Conservation (phyloP, 768 basidiomycete species). For the Hirschioporus abietinus region DNA sequence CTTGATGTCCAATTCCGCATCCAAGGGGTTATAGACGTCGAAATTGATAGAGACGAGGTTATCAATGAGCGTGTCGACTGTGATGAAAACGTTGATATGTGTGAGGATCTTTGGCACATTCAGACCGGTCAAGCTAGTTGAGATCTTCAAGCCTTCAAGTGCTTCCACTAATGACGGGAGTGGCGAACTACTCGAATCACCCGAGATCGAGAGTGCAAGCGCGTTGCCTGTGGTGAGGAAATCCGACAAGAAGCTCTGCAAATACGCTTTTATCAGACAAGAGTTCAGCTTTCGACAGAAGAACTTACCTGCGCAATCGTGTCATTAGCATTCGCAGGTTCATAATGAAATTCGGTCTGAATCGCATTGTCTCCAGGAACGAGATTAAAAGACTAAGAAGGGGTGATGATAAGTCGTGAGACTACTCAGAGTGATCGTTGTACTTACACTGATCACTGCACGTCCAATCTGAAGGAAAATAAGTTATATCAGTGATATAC, state of each 20-base stretch:
- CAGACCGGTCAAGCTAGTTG: conserved; percentile 43
- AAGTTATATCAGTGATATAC: neutral
- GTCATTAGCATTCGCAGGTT: conserved; percentile 59
- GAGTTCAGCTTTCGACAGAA: neutral
- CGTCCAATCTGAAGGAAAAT: conserved; percentile 39
- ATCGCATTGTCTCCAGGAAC: conserved; percentile 51
- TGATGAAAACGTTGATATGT: conserved; percentile 48
- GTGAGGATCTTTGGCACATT: conserved; percentile 54
- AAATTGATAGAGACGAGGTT: conserved; percentile 53
- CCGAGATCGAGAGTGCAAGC: conserved; percentile 51
- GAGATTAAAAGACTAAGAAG: conserved; percentile 45
- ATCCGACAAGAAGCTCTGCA: conserved; percentile 47
- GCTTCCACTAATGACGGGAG: conserved; percentile 54
- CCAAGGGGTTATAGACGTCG: conserved; percentile 55
- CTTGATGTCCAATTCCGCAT: conserved; percentile 49
- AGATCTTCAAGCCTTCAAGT: conserved; percentile 46
- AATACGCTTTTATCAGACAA: neutral
- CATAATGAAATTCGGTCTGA: conserved; percentile 61
- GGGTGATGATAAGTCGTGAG: conserved; percentile 3
- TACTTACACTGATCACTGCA: conserved; percentile 50
- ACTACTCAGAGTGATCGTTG: neutral
- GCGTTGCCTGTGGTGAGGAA: conserved; percentile 50
- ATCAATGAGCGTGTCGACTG: conserved; percentile 40
- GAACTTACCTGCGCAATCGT: conserved; percentile 47
- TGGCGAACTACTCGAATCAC: conserved; percentile 55